These are phyloP conservation scores for Penicillium decumbens DNA, from an alignment of 2,329 filamentous ascomycete genomes.

Conservation along the genomic window DNA sequence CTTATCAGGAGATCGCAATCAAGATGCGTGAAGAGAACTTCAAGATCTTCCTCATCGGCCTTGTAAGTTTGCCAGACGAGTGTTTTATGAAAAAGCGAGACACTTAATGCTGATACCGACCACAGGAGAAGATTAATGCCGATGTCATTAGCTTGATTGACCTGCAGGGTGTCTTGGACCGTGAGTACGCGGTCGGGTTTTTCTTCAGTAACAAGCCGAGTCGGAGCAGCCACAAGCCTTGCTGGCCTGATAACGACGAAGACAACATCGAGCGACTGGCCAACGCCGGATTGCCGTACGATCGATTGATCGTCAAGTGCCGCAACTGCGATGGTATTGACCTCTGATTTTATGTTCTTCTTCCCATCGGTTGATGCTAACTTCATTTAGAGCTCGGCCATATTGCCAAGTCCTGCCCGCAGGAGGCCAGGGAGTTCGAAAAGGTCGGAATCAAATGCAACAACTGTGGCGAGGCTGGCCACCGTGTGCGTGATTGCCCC, in stretches of 20 bases:
- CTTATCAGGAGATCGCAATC: slow-evolving; percentile 48
- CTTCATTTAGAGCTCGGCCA: slow-evolving; percentile 46
- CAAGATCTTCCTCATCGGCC: slow-evolving; percentile 51
- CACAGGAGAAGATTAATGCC: slow-evolving; percentile 40
- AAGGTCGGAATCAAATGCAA: slow-evolving; percentile 47
- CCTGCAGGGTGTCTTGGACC: slow-evolving; percentile 50
- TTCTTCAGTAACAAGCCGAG: slow-evolving; percentile 46
- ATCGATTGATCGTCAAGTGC: slow-evolving; percentile 50
- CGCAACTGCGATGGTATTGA: slow-evolving; percentile 46
- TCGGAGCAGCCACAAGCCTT: slow-evolving; percentile 43
- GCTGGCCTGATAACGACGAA: slow-evolving; percentile 48
- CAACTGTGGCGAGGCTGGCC: slow-evolving; percentile 47
- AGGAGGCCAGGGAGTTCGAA: slow-evolving; percentile 42
- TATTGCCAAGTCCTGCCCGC: slow-evolving; percentile 42
- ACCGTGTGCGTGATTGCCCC: slow-evolving; percentile 48
- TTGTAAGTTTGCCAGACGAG: slow-evolving; percentile 30
- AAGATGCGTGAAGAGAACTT: slow-evolving; percentile 48
- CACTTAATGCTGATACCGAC: slow-evolving; percentile 6
- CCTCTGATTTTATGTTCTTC: background rate
- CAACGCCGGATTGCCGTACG: slow-evolving; percentile 49
- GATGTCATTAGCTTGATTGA: slow-evolving; percentile 50
- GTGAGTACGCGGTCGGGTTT: slow-evolving; percentile 50
- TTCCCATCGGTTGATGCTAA: slow-evolving; percentile 2
- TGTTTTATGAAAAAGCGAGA: background rate
- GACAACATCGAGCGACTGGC: slow-evolving; percentile 51